Evolutionary conservation across 768 basidiomycete species (phyloP).

Genomic region (Rhodosporidiobolus sp.): DNA sequence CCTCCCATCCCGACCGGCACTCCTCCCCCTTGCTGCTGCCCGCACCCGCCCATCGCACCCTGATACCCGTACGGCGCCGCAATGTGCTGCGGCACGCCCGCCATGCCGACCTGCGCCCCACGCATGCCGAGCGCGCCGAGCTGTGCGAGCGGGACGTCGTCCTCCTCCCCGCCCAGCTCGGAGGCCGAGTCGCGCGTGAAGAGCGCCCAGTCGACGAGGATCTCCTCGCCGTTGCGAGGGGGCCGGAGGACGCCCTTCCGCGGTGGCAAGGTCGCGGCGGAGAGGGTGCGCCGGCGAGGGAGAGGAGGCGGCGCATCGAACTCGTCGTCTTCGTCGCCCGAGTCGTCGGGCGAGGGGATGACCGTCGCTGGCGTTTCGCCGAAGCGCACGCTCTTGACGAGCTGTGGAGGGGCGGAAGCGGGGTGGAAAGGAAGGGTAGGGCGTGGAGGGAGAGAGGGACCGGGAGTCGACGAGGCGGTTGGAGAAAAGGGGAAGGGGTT

Average conservation of each 20-base stretch:
- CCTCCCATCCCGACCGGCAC: background rate
- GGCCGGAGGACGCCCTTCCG: slow-evolving; percentile 6
- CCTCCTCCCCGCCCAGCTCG: background rate
- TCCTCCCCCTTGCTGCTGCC: background rate
- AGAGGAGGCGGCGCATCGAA: background rate
- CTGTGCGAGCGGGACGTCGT: slow-evolving; percentile 22
- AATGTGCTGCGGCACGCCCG: slow-evolving; percentile 14
- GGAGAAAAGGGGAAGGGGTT: background rate
- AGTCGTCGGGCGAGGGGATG: slow-evolving; percentile 11
- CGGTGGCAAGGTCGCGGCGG: background rate
- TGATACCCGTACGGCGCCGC: slow-evolving; percentile 23
- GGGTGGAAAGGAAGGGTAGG: background rate
- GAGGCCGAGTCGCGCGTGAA: slow-evolving; percentile 5
- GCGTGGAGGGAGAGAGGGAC: background rate
- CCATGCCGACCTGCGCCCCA: slow-evolving; percentile 28
- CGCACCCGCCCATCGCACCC: too few species aligned
- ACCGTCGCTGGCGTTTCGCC: background rate
- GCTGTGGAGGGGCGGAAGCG: background rate
- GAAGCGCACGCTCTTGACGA: slow-evolving; percentile 25
- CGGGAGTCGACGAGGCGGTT: background rate
- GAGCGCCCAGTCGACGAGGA: slow-evolving; percentile 32
- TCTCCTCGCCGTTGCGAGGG: background rate
- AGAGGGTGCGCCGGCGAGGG: background rate
- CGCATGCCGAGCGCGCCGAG: slow-evolving; percentile 25
- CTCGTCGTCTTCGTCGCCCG: slow-evolving; percentile 1